Evolutionary conservation across 2,329 filamentous ascomycete species (phyloP).

Genomic region (Hortaea sp.): DNA sequence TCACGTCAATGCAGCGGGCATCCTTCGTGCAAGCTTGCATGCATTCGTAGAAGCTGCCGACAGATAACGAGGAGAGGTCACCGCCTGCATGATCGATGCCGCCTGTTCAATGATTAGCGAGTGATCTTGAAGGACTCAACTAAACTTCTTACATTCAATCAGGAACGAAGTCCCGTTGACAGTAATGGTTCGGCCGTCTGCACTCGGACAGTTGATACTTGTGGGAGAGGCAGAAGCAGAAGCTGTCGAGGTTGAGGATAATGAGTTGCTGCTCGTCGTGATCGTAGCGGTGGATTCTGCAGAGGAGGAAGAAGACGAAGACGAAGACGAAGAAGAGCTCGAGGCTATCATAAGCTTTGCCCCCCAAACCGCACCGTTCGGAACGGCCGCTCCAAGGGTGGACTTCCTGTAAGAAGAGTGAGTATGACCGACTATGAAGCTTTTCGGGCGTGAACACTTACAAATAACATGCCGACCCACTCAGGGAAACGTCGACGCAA

Average conservation of each 20-base stretch:
- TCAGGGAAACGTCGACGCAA: slow-evolving; percentile 24
- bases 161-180: slow-evolving; percentile 11
- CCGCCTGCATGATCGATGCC: slow-evolving; percentile 22
- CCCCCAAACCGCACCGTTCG: slow-evolving; percentile 12
- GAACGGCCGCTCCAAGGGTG: slow-evolving; percentile 11
- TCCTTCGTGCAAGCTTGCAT: slow-evolving; percentile 21
- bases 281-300: slow-evolving; percentile 3
- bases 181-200: slow-evolving; percentile 10
- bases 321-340: slow-evolving; percentile 2
- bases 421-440: too few relatives aligned
- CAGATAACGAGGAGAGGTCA: slow-evolving; percentile 15
- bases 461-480: slow-evolving; percentile 22
- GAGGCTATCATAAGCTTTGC: slow-evolving; percentile 12
- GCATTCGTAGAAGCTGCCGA: slow-evolving; percentile 17
- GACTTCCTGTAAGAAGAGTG: slow-evolving; percentile 9
- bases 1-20: slow-evolving; percentile 23
- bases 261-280: not conserved
- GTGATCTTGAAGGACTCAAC: not conserved
- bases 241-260: slow-evolving; percentile 4
- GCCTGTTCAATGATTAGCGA: not conserved
- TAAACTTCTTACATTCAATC: slow-evolving; percentile 6
- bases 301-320: not conserved
- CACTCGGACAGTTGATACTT: slow-evolving; percentile 10
- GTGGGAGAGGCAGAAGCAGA: slow-evolving; percentile 6
- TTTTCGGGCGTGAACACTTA: not conserved